Evolutionary conservation across 139 green algal species (phyloP), one percentile per base, ranked within the genome.

Genomic region (Pseudopediastrum boryanum): DNA sequence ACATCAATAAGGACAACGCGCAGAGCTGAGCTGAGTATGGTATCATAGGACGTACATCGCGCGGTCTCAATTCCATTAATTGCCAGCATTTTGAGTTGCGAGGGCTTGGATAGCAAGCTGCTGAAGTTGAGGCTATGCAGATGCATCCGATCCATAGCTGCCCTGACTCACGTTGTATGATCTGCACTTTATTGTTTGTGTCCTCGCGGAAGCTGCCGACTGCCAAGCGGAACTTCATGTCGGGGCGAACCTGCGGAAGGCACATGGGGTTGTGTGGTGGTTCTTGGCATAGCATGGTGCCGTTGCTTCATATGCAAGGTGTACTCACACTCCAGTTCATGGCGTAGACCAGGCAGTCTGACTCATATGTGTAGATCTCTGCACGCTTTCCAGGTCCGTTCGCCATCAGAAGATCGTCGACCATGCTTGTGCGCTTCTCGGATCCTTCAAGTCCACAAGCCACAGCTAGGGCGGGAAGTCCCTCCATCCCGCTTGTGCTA

Each of bases 281-380:
- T 48, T 50, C 33, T 39, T 43, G 13, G n/a, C 19, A 3, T 21
- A 3, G 38, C 12, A 27, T 5, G 36, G 51, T 50, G 7, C 39
- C 39, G 10, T 19, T 19, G 16, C 48, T 19, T n/a, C 48, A 16
- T 16, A 19, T 16, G 48, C 48, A 58, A 16, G 16, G 48, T 16
- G 16, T 19, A 91, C 94, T 93, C 67, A 98, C 95, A 66, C 93
- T 98, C 96, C 96, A 99, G 75, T 96, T 97, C 84, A 97, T 91
- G 4, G 87, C 93, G 77, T 98, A 99, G 2, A 98, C 85, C 0
- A 91, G 67, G 79, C 84, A 87, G 6, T 89, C 38, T 2, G 83
- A 87, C 38, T 97, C 90, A 81, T 98, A 96, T 0, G 96, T 98
- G 76, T 98, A 97, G 1, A 99, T 98, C 82, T 99, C 84, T 0